Percentiles rank a stretch among this genome's conserved stretches.
Evolutionary conservation across 2,329 filamentous ascomycete genomes (phyloP).

Genomic region (Pestalotiopsis sp.): DNA sequence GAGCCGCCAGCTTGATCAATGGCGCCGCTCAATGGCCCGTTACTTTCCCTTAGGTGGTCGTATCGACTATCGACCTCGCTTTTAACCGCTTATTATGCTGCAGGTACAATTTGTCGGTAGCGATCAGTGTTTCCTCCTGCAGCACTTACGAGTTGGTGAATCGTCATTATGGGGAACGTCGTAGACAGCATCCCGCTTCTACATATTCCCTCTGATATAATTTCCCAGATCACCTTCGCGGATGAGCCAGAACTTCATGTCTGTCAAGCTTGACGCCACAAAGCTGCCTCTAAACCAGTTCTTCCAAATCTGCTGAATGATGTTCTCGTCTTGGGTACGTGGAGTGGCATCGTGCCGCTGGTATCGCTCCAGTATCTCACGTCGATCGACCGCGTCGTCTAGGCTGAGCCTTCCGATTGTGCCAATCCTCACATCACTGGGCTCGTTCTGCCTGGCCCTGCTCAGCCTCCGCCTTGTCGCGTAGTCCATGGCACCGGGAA

Average conservation of each 20-base stretch:
- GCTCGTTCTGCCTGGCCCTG: not conserved
- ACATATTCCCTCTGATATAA: constrained; percentile 27
- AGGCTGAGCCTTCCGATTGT: not conserved
- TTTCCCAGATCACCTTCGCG: constrained; percentile 43
- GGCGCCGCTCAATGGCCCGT: not conserved
- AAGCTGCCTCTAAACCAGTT: constrained; percentile 47
- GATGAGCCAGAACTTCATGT: constrained; percentile 47
- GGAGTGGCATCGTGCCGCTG: constrained; percentile 2
- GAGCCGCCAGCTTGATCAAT: not conserved
- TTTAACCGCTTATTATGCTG: not conserved
- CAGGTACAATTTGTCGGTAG: not conserved
- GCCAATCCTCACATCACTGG: not conserved
- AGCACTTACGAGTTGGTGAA: not conserved
- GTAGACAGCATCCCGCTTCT: not conserved
- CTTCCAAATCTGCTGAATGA: constrained; percentile 52
- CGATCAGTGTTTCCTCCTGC: not conserved
- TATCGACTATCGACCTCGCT: not conserved
- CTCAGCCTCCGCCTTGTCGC: not conserved
- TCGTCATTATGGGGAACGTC: not conserved
- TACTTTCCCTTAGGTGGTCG: not conserved
- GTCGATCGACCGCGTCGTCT: constrained; percentile 8
- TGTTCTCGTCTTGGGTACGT: constrained; percentile 27
- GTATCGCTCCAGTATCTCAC: constrained; percentile 6
- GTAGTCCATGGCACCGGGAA: constrained; percentile 15
- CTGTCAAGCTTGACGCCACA: constrained; percentile 41